Evolutionary conservation across 495 filamentous ascomycete species (phyloP), one percentile per base, ranked within the genome.

Genomic region (Tuber indicum): DNA sequence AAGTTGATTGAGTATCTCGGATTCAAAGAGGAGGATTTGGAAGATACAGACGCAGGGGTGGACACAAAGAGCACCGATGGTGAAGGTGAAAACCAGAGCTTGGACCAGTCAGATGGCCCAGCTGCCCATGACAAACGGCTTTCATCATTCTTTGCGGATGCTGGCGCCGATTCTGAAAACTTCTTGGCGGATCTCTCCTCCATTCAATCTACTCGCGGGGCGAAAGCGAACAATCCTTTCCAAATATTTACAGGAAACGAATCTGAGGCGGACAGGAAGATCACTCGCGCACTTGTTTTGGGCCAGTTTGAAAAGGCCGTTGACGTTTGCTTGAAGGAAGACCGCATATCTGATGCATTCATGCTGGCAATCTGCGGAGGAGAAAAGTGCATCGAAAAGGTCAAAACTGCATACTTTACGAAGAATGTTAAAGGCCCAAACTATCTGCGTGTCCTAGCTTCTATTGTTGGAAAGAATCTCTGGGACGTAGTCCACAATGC

Each of bases 401-500:
- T 96, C 4, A 96, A 98, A 83, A 90, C 91, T 71, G 89, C 93
- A 52, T 99, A 98, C 84, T 91, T 99, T 78, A 91, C 91, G 39
- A 91, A 93, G 81, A 94, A 93, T 82, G 86, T 89, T 10, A 89
- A 90, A 76, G 91, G 90, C 39, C 94, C 96, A 19, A 99, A 95
- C 84, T 99, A 99, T 84, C 86, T 98, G 70, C 91, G 96, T 52
- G 87, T 99, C 52, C 87, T 99, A 73, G 93, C 92, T 75, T 97
- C 95, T 42, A 91, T 98, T 69, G 93, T 96, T 73, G 93, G 92
- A 72, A 98, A 98, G 86, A 98, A 99, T 83, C 87, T 99, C 12
- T 98, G 96, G 96, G 96, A 99, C 86, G 88, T 98, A 70, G 96
- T 98, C 14, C 91, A 98, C 85, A 98, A 99, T 82, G 96, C 96